A percentile compares a stretch with the other conserved stretches of the same genome.
phyloP scores from a whole-genome alignment of 306 rosid species.

The Potentilla sterilis region DNA sequence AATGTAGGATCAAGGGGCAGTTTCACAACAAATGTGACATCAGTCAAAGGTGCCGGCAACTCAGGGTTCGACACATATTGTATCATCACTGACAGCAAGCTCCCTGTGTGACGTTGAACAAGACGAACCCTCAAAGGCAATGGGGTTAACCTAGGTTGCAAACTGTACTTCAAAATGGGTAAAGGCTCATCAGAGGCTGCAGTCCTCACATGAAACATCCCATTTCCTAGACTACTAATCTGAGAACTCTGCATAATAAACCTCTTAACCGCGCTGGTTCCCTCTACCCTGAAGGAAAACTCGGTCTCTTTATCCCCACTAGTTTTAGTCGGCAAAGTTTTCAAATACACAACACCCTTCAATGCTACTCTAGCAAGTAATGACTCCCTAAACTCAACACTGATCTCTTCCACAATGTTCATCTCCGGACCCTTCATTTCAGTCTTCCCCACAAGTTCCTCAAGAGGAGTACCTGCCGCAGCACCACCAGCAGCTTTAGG shows the following conservation, averaged over 20 bases:
- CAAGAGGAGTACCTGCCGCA: constrained; percentile 57
- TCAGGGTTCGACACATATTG: constrained; percentile 81
- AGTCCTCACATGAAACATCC: constrained; percentile 86
- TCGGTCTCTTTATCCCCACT: constrained; percentile 86
- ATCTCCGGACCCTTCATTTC: constrained; percentile 95
- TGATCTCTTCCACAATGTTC: constrained; percentile 71
- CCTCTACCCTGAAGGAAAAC: constrained; percentile 82
- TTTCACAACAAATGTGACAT: constrained; percentile 72
- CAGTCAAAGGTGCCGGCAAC: constrained; percentile 64
- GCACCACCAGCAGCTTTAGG: constrained; percentile 41
- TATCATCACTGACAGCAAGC: constrained; percentile 84
- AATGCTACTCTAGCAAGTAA: constrained; percentile 81
- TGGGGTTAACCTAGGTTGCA: constrained; percentile 77
- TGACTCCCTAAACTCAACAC: constrained; percentile 89
- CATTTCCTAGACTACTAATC: constrained; percentile 76
- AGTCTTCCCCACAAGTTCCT: constrained; percentile 50
- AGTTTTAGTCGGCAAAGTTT: constrained; percentile 71
- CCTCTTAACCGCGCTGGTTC: constrained; percentile 69
- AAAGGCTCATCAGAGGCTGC: constrained; percentile 69
- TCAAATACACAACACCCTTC: constrained; percentile 76
- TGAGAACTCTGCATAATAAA: constrained; percentile 77
- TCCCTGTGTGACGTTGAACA: constrained; percentile 77
- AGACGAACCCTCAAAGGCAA: constrained; percentile 91
- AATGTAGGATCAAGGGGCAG: constrained; percentile 85
- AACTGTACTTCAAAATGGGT: constrained; percentile 77